Evolutionary conservation across 225 moss, liverwort and hornwort species (phyloP), one percentile per base, ranked within the genome.

Genomic region (Lunularia cruciata): DNA sequence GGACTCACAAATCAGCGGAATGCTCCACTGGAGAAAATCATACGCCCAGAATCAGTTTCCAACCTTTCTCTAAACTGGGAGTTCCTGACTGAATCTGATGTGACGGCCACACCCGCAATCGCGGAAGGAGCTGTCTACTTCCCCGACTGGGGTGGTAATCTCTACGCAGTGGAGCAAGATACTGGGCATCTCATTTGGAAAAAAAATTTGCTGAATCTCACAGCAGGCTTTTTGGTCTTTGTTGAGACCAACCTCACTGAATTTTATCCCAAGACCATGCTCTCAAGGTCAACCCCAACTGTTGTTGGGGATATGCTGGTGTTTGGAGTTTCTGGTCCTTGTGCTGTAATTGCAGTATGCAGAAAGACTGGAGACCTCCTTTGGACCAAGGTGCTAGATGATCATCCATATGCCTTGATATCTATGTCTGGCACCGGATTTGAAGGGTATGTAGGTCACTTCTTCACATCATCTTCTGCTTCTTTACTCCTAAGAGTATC

Each of bases 21-120:
- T 9, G 73, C 73, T 25, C 18, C 15, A 19, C 13, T 28, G 19
- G 65, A 73, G 28, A 45, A 31, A 11, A 56, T 45, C 23, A 65
- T 73, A 53, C 45, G 43, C 54, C 19, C 14, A 40, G 46, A 25
- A 14, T 55, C 65, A 4, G 43, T 73, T 3, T 20, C 42, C 1
- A 46, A 37, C 30, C 45, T 65, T 13, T 73, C 56, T 25, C 34
- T 72, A 34, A 58, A 33, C 23, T 77, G 77, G 77, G 31, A 49
- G 23, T 49, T 67, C 19, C 27, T 18, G 15, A 65, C 77, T 5
- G 72, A 57, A 13, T 11, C 56, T 25, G 72, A 77, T 59, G 66
- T 72, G 6, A 47, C 77, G 23, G 72, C 66, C 35, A 77, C 77
- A 20, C 77, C 77, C 14, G n/a, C 72, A 36, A 72, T 77, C 20